Percentiles rank a stretch among this genome's conserved stretches.
These are phyloP conservation scores for Saccharomycopsis guyanensis DNA, from an alignment of 805 yeast genomes.

Conservation along the genomic window DNA sequence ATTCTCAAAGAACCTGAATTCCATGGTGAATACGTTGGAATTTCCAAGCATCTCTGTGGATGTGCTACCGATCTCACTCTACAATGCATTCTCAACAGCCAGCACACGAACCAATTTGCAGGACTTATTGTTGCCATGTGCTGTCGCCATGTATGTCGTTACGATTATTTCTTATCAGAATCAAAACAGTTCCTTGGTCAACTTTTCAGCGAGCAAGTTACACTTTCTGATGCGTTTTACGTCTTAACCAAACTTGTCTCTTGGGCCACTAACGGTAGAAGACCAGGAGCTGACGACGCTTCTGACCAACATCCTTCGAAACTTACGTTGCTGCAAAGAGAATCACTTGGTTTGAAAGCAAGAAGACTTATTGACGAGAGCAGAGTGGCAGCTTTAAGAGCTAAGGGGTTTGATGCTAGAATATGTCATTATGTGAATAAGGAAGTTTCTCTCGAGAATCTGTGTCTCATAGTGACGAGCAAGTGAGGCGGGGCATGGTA, in stretches of 20 bases:
- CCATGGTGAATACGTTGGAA: constrained; percentile 38
- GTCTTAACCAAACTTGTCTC: constrained; percentile 60
- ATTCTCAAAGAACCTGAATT: constrained; percentile 28
- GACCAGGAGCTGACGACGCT: constrained; percentile 35
- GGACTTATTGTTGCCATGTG: constrained; percentile 87
- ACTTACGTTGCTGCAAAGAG: constrained; percentile 42
- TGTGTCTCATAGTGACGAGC: constrained; percentile 36
- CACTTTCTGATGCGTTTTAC: constrained; percentile 26
- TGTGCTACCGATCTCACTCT: constrained; percentile 87
- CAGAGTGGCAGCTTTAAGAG: constrained; percentile 42
- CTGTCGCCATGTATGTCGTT: constrained; percentile 78
- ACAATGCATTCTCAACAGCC: constrained; percentile 45
- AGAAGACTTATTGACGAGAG: constrained; percentile 72
- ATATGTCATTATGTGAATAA: constrained; percentile 52
- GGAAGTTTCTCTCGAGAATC: constrained; percentile 64
- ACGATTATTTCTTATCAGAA: constrained; percentile 43
- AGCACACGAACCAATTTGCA: constrained; percentile 25
- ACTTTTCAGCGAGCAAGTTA: constrained; percentile 26
- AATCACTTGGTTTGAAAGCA: constrained; percentile 55
- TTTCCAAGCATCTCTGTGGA: constrained; percentile 89
- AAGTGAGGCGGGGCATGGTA: too few species aligned
- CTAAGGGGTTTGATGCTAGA: constrained; percentile 35
- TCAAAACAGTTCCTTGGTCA: constrained; percentile 35
- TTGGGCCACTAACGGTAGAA: constrained; percentile 81
- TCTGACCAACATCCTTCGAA: constrained; percentile 39